Evolutionary conservation across 2,329 filamentous ascomycete genomes (phyloP), one percentile per base, ranked within the genome.

Genomic region (Catunica adiposa): DNA sequence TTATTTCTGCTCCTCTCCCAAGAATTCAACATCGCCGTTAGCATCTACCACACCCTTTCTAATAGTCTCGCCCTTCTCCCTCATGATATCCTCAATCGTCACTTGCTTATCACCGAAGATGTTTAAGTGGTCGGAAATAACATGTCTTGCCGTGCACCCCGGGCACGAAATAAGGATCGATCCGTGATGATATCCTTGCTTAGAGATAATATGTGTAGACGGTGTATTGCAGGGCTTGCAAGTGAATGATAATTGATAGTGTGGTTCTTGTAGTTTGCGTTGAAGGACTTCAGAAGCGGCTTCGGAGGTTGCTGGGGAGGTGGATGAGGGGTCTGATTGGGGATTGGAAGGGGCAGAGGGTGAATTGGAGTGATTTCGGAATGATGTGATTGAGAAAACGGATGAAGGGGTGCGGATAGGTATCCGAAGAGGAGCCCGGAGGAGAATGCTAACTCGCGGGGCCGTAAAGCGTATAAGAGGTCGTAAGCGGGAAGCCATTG

Each of bases 121-220:
- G 61, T 72, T 70, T 44, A 98, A 70, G 67, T 98, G 86, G 67
- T 98, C 92, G 64, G 82, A 84, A 63, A 98, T 97, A 61, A 98
- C 71, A 71, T 98, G 92, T 23, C 89, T 78, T 65, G 87, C 89
- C 64, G 83, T 82, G 69, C 92, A 98, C 2, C 74, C 73, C 0
- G 92, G 90, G 66, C 92, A 98, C 34, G 84, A 83, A 61, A 97
- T 89, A 57, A 98, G 73, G 3, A 92, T 84, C 1, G 88, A 90
- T 37, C 92, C 92, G 60, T 83, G 76, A 69, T 97, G 89, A 66
- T 98, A 98, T 31, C 88, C 92, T 66, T 97, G 92, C 69, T 97
- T 96, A 29, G 87, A 88, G 63, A 98, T 75, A 53, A 78, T 78
- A 70, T 98, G 94, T 11, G 81, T 77, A n/a, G 87, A 94, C 57